phyloP scores from a whole-genome alignment of 257 asterid genomes.

The Handroanthus guayacan region DNA sequence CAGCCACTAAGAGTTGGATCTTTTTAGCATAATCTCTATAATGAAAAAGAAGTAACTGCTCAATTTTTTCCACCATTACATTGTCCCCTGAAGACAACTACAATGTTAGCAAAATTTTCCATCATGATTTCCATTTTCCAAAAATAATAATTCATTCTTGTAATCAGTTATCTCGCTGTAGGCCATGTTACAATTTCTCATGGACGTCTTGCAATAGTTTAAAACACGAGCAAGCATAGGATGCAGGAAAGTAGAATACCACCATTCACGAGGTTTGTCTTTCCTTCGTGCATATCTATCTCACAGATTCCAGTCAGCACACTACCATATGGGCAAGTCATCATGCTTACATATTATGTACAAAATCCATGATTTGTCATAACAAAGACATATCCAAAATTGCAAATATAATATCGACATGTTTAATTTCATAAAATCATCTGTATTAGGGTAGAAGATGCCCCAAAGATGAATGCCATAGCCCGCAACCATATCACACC shows the following conservation, averaged over 20 bases:
- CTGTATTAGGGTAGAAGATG: background rate
- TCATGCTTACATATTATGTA: background rate
- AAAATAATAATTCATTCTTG: background rate
- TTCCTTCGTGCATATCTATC: background rate
- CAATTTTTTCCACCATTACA: background rate
- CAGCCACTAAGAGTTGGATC: slow-evolving; percentile 2
- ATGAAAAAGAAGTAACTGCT: background rate
- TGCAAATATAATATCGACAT: too few species aligned
- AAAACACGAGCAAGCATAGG: background rate
- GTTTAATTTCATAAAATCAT: background rate
- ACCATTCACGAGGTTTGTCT: background rate
- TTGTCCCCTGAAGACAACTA: background rate
- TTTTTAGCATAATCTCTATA: background rate
- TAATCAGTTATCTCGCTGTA: background rate
- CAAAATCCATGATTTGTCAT: background rate
- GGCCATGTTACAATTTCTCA: slow-evolving; percentile 1
- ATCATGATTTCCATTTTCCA: slow-evolving; percentile 15
- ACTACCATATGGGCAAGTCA: background rate
- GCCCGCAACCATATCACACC: background rate
- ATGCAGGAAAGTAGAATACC: background rate
- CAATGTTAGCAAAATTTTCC: background rate
- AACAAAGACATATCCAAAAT: background rate
- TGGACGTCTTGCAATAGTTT: background rate
- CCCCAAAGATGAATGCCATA: background rate
- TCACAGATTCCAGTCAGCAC: background rate